Evolutionary conservation across 2,329 filamentous ascomycete genomes (phyloP), one percentile per base, ranked within the genome.

Genomic region (Clarireedia paspali): DNA sequence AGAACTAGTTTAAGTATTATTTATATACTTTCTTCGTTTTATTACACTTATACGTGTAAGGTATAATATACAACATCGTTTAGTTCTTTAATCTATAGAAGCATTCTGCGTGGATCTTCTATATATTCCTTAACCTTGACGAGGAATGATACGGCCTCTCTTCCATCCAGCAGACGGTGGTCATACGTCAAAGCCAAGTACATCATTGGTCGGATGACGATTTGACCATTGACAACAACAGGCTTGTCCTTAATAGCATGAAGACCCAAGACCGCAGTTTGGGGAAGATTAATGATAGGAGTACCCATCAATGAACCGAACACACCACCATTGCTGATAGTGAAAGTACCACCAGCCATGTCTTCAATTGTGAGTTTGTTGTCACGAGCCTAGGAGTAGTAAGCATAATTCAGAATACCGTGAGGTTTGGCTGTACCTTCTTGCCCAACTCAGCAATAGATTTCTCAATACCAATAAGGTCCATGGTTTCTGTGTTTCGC

Each of bases 151-250:
- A 96, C 91, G 47, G 92, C 94, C 76, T 97, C 92, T 70, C 92
- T 84, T 50, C 94, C 94, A 72, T 97, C 94, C 24, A 99, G 79
- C 50, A 99, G 83, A 70, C 94, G 88, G 76, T 99, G 94, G 72
- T 99, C 94, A 70, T 99, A 99, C 14, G 94, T 99, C 58, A 99
- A 80, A 44, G 94, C 94, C 62, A 99, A 82, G 73, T 96, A 97
- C 94, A 99, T 99, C 91, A 99, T 97, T n/a, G 94, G 94, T 63
- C 94, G 83, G 65, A 96, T 89, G 73, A 96, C 91, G 57, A 97
- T 79, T 77, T 96, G 95, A 68, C 94, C 94, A 68, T 97, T 91
- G 60, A 97, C 79, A 26, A 82, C 92, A 52, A 96, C 84, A 2
- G 92, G 85, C 67, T 88, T 89, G 55, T 99, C 91, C 78, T 99